Evolutionary conservation across 2,329 filamentous ascomycete genomes (phyloP), one percentile per base, ranked within the genome.

Genomic region (Alternaria angustiovoidea): DNA sequence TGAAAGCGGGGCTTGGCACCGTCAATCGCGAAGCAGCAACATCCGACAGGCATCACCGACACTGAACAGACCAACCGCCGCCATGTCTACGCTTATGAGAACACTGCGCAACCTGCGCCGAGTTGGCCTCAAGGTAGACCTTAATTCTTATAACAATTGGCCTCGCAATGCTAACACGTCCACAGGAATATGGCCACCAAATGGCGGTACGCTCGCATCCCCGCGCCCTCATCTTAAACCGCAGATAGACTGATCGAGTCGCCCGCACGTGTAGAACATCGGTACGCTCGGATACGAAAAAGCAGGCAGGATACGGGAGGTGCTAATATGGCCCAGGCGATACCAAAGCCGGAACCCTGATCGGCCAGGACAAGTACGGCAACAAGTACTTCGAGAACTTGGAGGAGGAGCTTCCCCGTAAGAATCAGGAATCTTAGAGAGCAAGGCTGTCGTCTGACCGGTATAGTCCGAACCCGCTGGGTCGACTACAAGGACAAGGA

Each of bases 371-470:
- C 84, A 88, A 89, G 80, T 96, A 89, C 78, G 96, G 95, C 80
- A 99, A 99, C 88, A 98, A 97, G 84, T 99, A 87, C 86, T 99
- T 88, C 80, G 95, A 99, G 86, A 97, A 99, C 85, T 81, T 88
- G 75, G 82, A 84, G 63, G 93, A 98, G 78, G 95, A 99, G 81
- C 86, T 99, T 61, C 95, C 95, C 59, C 85, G 92, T 96, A 85
- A 78, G 90, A 73, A 16, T 5, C 16, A n/a, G 43, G 8, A 16
- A 16, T 16, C 20, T 4, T 11, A 7, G n/a, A 11, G 9, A 24
- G 5, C 24, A 36, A 43, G 4, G 11, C 24, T n/a, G 7, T 7
- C 34, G 20, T 41, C 59, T 48, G 49, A 59, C 56, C 68, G 64
- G 74, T 20, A 55, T 72, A 95, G 93, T 97, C 74, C 91, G 94